Percentiles rank a stretch among this genome's conserved stretches.
phyloP scores from a whole-genome alignment of 495 filamentous ascomycete genomes.

The Elaphomyces granulatus region DNA sequence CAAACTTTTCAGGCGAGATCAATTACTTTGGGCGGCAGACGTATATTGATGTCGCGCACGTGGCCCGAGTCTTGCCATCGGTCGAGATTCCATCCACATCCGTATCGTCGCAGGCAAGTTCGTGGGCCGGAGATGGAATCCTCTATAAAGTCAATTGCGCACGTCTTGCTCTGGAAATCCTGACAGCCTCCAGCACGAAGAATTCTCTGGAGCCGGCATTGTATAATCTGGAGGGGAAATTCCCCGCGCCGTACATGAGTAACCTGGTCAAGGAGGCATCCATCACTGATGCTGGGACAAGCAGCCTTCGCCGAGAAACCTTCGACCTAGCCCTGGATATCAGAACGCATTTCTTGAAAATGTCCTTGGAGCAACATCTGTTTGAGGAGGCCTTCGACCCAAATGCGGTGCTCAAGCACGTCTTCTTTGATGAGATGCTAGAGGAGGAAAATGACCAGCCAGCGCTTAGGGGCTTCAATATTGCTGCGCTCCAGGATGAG shows the following conservation, averaged over 20 bases:
- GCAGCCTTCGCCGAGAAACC: slow-evolving; percentile 15
- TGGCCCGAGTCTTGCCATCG: slow-evolving; percentile 11
- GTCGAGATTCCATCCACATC: neutral
- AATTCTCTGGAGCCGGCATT: slow-evolving; percentile 13
- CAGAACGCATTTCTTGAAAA: slow-evolving; percentile 25
- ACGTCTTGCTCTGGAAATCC: slow-evolving; percentile 19
- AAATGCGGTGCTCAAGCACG: slow-evolving; percentile 9
- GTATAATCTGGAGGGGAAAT: slow-evolving; percentile 16
- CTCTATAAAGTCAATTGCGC: slow-evolving; percentile 30
- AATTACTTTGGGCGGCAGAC: slow-evolving; percentile 13
- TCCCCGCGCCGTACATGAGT: slow-evolving; percentile 23
- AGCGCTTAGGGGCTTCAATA: slow-evolving; percentile 22
- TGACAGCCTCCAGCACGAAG: slow-evolving; percentile 12
- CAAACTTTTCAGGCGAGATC: slow-evolving; percentile 7
- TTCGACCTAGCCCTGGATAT: slow-evolving; percentile 28
- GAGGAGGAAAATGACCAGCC: slow-evolving; percentile 9
- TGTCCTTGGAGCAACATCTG: slow-evolving; percentile 18
- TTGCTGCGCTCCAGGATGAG: slow-evolving; percentile 14
- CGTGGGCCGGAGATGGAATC: slow-evolving; percentile 17
- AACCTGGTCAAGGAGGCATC: slow-evolving; percentile 5
- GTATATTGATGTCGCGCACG: slow-evolving; percentile 18
- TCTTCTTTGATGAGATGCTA: slow-evolving; percentile 17
- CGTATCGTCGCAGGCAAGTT: neutral
- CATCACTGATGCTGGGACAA: slow-evolving; percentile 12
- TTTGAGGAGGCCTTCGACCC: slow-evolving; percentile 17